Evolutionary conservation across 1,284 basidiomycete species (phyloP).

Genomic region (Flammula alnicola): DNA sequence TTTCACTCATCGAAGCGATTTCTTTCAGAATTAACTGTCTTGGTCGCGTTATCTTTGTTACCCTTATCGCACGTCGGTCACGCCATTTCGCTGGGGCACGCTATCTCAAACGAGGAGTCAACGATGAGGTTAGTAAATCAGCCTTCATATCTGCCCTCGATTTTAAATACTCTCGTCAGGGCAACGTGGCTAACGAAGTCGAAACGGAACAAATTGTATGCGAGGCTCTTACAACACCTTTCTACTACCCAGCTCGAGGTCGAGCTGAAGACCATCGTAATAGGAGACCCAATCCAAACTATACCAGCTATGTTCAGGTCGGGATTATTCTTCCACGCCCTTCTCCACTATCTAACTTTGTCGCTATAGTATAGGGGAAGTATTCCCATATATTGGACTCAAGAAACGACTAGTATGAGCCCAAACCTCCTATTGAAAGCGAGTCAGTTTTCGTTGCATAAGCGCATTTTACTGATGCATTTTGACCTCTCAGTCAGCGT

Average conservation of each 20-base stretch:
- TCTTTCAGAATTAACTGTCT: constrained; percentile 91
- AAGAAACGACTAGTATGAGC: constrained; percentile 89
- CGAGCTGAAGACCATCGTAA: constrained; percentile 36
- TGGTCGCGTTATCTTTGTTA: constrained; percentile 90
- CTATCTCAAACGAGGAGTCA: constrained; percentile 94
- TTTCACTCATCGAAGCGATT: background rate
- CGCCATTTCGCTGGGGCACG: constrained; percentile 96
- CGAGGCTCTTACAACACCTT: constrained; percentile 91
- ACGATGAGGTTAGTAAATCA: constrained; percentile 69
- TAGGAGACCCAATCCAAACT: constrained; percentile 77
- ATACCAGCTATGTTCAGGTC: constrained; percentile 93
- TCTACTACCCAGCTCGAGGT: constrained; percentile 68
- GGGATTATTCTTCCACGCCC: too few species aligned
- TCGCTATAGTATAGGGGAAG: constrained; percentile 83
- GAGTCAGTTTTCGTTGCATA: constrained; percentile 32
- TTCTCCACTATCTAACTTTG: too few species aligned
- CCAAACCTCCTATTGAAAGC: constrained; percentile 98
- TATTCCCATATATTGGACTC: constrained; percentile 96
- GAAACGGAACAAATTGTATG: constrained; percentile 99
- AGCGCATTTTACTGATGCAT: background rate
- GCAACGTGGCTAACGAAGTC: constrained; percentile 98
- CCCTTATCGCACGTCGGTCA: constrained; percentile 92
- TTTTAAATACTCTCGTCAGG: constrained; percentile 50
- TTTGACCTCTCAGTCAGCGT: constrained; percentile 77
- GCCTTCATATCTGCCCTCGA: background rate